Evolutionary conservation across 495 filamentous ascomycete genomes (phyloP).

Genomic region (Hypoxylon fragiforme): DNA sequence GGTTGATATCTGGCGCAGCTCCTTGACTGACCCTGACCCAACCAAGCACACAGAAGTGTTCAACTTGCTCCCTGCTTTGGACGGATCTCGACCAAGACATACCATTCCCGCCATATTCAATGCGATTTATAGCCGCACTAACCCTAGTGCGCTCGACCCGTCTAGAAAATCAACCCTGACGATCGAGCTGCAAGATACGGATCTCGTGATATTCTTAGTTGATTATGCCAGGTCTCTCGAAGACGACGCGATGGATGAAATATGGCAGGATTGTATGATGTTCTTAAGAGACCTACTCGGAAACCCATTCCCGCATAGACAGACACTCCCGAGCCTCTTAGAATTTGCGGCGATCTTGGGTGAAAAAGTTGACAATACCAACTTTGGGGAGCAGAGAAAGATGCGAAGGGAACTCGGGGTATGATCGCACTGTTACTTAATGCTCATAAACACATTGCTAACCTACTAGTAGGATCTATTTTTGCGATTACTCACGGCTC

Average conservation of each 20-base stretch:
- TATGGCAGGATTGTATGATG: conserved; percentile 91
- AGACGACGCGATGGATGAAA: conserved; percentile 99
- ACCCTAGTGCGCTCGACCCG: conserved; percentile 76
- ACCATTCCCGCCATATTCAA: conserved; percentile 97
- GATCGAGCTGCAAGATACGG: conserved; percentile 75
- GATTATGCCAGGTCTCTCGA: conserved; percentile 88
- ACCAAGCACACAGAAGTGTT: conserved; percentile 61
- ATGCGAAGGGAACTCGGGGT: conserved; percentile 93
- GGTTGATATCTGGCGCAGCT: conserved; percentile 73
- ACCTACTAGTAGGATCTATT: conserved; percentile 74
- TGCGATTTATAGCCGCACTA: conserved; percentile 91
- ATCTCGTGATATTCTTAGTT: conserved; percentile 83
- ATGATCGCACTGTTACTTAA: conserved; percentile 40
- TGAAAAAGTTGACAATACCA: conserved; percentile 95
- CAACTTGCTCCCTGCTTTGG: conserved; percentile 84
- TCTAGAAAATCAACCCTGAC: conserved; percentile 83
- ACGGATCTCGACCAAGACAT: conserved; percentile 88
- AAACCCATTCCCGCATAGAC: conserved; percentile 93
- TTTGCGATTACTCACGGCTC: conserved; percentile 80
- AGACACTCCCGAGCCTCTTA: conserved; percentile 82
- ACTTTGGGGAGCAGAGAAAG: conserved; percentile 91
- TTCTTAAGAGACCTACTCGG: conserved; percentile 88
- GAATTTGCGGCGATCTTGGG: conserved; percentile 89
- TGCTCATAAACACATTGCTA: conserved; percentile 28
- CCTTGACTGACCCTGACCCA: conserved; percentile 41